Evolutionary conservation across 2,329 filamentous ascomycete genomes (phyloP), one percentile per base, ranked within the genome.

Genomic region (Cyanodermella asteris): DNA sequence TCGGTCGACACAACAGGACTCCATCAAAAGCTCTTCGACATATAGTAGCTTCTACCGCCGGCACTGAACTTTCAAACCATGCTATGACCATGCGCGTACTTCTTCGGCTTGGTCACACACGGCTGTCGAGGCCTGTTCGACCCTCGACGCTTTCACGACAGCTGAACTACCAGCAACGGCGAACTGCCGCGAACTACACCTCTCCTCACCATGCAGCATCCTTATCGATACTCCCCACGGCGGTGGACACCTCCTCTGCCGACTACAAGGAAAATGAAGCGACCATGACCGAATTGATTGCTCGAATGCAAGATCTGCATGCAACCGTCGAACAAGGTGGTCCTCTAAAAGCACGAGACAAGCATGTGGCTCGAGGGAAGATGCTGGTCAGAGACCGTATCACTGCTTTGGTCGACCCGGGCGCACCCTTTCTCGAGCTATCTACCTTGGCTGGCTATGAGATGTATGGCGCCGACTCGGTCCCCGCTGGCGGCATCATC

Each of bases 311-410:
- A 31, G 55, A 59, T 26, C 58, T 94, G 30, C 78, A 84, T 30
- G 52, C 57, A 23, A 67, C 61, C 36, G 73, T 78, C 28, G 65
- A 78, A 25, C 60, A 64, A 34, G 84, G 84, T 26, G 87, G 87
- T 1, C 54, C 77, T 1, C 62, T 71, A 29, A 87, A 87, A 47
- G 77, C 84, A 4, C 61, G 75, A 30, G 69, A 84, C 34, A 93
- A 93, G 55, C 84, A 94, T 44, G 50, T 90, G 13, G 66, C 72
- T 17, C 61, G 82, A 38, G 77, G 78, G 34, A 94, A 94, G 61
- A 91, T 94, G 81, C 61, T 97, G 28, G 80, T 82, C 3, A 59
- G 87, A 35, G 84, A 94, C 48, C 71, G 84, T 17, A 67, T 97
- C 27, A 75, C 80, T 0, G 75, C 80, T 4, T 55, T 97, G 34